Evolutionary conservation across 805 yeast genomes (phyloP), one percentile per base, ranked within the genome.

Genomic region (Saccharomycopsis sp.): DNA sequence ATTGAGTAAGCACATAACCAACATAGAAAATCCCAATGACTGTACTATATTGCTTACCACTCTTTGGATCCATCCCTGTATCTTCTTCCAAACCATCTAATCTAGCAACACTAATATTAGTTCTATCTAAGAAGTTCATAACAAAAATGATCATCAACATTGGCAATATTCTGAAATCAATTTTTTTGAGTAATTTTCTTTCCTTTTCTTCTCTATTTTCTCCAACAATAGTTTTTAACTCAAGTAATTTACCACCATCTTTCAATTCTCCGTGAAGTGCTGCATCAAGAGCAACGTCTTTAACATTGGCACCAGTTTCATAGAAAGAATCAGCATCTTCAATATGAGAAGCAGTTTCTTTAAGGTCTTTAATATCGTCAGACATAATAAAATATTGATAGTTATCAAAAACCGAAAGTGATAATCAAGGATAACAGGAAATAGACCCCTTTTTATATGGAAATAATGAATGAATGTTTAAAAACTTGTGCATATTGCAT

Each of bases 161-260:
- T 15, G 77, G 76, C 43, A 72, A 54, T 40, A 72, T 59, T 44
- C 76, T 55, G 6, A 65, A 21, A 49, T 75, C 80, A 31, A 71
- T 56, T 47, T 69, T 72, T 34, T 69, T 51, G 27, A 64, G 63
- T 13, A 72, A 62, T 43, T 59, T 66, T 39, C 50, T 57, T 46
- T 70, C 72, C 35, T 72, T 51, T 3, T 44, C 52, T 19, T 55
- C 62, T 10, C 74, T 59, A 46, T 74, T 77, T 31, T 62, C 73
- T n/a, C 49, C 49, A 8, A 43, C 41, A 17, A 43, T 43, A 5
- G 23, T 17, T 14, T 36, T 28, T 14, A 43, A 25, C 19, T 30
- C 41, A 6, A 36, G 20, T n/a, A 40, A 9, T 19, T 27, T 31
- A 6, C 10, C 36, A 13, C 30, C 41, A 13, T 31, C 41, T n/a